A percentile compares a stretch with the other conserved stretches of the same genome.
Conservation (phyloP, 139 green algal genomes). For the Micromonas commoda region DNA sequence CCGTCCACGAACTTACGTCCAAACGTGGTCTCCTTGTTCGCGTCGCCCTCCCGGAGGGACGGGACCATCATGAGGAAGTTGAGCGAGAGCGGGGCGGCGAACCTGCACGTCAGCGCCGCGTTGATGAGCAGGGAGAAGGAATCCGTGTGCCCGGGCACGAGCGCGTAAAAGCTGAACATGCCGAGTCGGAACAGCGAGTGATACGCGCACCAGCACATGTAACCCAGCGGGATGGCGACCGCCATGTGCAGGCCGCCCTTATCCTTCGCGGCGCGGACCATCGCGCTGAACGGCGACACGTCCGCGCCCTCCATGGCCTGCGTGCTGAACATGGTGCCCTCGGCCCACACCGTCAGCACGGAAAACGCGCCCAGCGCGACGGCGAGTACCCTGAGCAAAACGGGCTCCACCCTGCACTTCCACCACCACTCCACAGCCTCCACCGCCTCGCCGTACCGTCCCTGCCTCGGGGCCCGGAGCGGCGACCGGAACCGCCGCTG, state of each 20-base stretch:
- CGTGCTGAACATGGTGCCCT: conserved; percentile 2
- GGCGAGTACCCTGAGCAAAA: not conserved
- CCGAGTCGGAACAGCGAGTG: conserved; percentile 81
- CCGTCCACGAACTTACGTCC: conserved; percentile 57
- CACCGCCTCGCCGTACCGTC: not conserved
- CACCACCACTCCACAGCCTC: not conserved
- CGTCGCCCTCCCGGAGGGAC: conserved; percentile 37
- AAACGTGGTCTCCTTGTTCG: conserved; percentile 52
- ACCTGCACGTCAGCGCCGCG: conserved; percentile 71
- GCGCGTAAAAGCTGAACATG: conserved; percentile 64
- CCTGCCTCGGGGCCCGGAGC: conserved; percentile 57
- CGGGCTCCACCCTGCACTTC: not conserved
- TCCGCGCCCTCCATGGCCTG: not conserved
- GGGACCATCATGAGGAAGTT: conserved; percentile 84
- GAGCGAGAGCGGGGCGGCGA: conserved; percentile 84
- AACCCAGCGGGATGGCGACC: conserved; percentile 61
- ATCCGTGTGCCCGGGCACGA: conserved; percentile 63
- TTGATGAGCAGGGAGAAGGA: conserved; percentile 56
- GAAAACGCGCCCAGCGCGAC: conserved; percentile 71
- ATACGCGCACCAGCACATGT: conserved; percentile 84
- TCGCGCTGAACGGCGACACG: not conserved
- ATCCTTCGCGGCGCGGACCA: conserved; percentile 11
- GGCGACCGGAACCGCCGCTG: conserved; percentile 38
- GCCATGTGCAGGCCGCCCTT: conserved; percentile 45
- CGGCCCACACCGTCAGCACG: conserved; percentile 17